These are phyloP conservation scores for Aspergillus candidus DNA, from an alignment of 2,329 filamentous ascomycete genomes.

Conservation along the genomic window DNA sequence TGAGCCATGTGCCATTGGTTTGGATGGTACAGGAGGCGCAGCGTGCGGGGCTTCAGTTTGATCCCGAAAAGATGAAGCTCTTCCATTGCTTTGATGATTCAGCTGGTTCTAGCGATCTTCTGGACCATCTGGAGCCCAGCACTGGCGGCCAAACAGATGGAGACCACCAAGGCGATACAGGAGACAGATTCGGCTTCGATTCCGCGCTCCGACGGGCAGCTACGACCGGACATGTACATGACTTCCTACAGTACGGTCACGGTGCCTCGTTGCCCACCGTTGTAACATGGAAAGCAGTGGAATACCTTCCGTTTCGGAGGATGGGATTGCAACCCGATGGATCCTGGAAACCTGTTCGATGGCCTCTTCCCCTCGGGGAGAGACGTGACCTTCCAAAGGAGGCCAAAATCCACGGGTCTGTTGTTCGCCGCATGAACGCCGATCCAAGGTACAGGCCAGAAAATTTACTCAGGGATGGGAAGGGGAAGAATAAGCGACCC, in stretches of 20 bases:
- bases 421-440: constrained; percentile 60
- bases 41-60: constrained; percentile 62
- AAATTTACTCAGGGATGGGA: constrained; percentile 64
- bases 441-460: constrained; percentile 61
- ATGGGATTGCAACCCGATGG: constrained; percentile 58
- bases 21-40: constrained; percentile 62
- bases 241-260: constrained; percentile 57
- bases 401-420: constrained; percentile 62
- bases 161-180: background rate
- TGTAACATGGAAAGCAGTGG: constrained; percentile 64
- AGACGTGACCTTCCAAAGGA: constrained; percentile 63
- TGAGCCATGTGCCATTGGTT: constrained; percentile 59
- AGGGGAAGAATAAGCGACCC: constrained; percentile 55
- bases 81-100: constrained; percentile 19
- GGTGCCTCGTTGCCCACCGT: constrained; percentile 51
- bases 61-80: constrained; percentile 31
- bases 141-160: constrained; percentile 20
- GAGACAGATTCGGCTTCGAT: background rate
- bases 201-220: constrained; percentile 27
- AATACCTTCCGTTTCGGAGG: constrained; percentile 66
- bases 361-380: constrained; percentile 68
- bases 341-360: constrained; percentile 64
- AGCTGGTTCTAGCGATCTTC: constrained; percentile 13
- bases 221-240: constrained; percentile 52
- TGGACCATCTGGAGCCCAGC: constrained; percentile 38